phyloP scores from a whole-genome alignment of 148 eudicot genomes.

The Chenopodium album region DNA sequence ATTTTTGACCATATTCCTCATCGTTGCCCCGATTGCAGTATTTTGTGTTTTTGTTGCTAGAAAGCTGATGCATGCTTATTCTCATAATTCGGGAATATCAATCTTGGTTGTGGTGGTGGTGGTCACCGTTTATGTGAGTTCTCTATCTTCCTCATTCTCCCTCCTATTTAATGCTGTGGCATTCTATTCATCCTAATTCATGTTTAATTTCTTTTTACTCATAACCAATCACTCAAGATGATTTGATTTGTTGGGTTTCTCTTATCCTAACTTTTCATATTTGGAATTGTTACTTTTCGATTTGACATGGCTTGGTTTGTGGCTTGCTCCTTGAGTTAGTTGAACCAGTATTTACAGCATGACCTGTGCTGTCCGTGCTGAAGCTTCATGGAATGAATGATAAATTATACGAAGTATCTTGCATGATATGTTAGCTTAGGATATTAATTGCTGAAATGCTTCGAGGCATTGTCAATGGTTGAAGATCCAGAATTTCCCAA shows the following conservation, averaged over 20 bases:
- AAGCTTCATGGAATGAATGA: not conserved
- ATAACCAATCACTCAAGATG: not conserved
- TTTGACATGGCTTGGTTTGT: not conserved
- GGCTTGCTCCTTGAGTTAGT: not conserved
- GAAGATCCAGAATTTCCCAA: not conserved
- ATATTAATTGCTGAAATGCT: not conserved
- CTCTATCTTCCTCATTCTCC: conserved; percentile 9
- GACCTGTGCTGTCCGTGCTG: conserved; percentile 12
- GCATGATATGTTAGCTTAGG: not conserved
- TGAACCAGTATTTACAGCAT: not conserved
- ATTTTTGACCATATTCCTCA: conserved; percentile 80
- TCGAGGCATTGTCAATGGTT: not conserved
- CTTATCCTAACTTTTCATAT: not conserved
- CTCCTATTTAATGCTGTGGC: not conserved
- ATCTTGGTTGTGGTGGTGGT: conserved; percentile 68
- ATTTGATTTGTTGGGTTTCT: too few relatives aligned
- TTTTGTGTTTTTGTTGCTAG: conserved; percentile 87
- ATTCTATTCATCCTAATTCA: not conserved
- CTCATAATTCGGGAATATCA: conserved; percentile 63
- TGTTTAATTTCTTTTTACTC: not conserved
- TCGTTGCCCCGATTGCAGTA: conserved; percentile 72
- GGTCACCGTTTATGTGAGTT: conserved; percentile 69
- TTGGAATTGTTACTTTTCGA: not conserved
- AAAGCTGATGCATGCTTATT: conserved; percentile 70
- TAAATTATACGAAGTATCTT: not conserved